Evolutionary conservation across 768 basidiomycete species (phyloP).

Genomic region (Tricholoma hemisulphureum): DNA sequence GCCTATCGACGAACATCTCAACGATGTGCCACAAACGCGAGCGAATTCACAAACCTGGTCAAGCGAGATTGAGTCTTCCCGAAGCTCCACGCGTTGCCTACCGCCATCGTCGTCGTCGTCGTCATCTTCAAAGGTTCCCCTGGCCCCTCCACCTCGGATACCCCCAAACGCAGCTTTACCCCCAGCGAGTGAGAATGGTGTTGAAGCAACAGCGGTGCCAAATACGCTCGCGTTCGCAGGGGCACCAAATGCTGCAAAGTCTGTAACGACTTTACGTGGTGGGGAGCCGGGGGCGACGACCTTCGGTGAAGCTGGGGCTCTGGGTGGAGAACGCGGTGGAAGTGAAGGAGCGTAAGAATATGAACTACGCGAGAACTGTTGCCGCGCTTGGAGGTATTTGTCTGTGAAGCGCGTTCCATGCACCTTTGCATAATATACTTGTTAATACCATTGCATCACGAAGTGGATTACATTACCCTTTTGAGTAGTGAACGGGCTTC

Average conservation of each 20-base stretch:
- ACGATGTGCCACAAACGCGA: constrained; percentile 1
- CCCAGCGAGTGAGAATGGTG: constrained; percentile 75
- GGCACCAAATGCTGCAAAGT: constrained; percentile 85
- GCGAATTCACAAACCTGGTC: constrained; percentile 68
- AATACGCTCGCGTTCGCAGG: constrained; percentile 76
- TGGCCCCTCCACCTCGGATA: constrained; percentile 48
- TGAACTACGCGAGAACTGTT: constrained; percentile 52
- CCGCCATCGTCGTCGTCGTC: constrained; percentile 77
- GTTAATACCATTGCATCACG: constrained; percentile 9
- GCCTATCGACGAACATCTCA: constrained; percentile 45
- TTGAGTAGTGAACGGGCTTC: constrained; percentile 78
- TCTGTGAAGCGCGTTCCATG: constrained; percentile 96
- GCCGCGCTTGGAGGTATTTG: constrained; percentile 82
- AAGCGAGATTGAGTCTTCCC: constrained; percentile 83
- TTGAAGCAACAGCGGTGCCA: constrained; percentile 77
- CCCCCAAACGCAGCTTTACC: constrained; percentile 85
- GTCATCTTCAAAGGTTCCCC: constrained; percentile 45
- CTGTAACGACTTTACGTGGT: constrained; percentile 82
- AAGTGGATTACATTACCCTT: constrained; percentile 49
- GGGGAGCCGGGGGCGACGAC: constrained; percentile 53
- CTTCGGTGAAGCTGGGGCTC: constrained; percentile 43
- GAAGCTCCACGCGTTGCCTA: constrained; percentile 71
- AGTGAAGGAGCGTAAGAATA: constrained; percentile 55
- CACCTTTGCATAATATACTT: constrained; percentile 51
- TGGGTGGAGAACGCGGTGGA: constrained; percentile 41